Evolutionary conservation across 2,329 filamentous ascomycete species (phyloP), one percentile per base, ranked within the genome.

Genomic region (Xylaria arbuscula): DNA sequence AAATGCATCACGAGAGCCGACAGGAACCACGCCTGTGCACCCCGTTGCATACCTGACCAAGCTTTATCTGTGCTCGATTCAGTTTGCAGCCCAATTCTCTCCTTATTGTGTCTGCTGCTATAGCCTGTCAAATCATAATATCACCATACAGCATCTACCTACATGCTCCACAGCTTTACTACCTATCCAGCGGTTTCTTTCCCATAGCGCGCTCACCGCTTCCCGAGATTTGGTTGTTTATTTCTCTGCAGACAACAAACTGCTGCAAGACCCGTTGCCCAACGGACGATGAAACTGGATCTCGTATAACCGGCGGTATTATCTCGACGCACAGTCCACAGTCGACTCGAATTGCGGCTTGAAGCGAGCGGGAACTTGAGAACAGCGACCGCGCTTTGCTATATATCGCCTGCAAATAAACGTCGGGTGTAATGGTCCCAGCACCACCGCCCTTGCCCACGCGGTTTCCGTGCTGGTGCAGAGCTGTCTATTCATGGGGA

Each of bases 401-500:
- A 61, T 53, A 66, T 38, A 64, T 69, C 22, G 34, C 38, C 50
- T 22, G 19, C 51, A 15, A 56, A 47, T 47, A 34, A 64, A 50
- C 22, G 34, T 22, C 62, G 67, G 67, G 66, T 76, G 80, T 69
- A 58, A 89, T 89, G 87, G 83, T 83, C 70, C 83, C 84, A 62
- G 82, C 85, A 80, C 85, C 88, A 69, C 86, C 84, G 72, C 82
- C 86, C 76, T 82, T 96, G 72, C 94, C 93, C 13, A 89, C 87
- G 76, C 89, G 89, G 76, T 97, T 97, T 79, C 94, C 94, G 66
- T 97, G 93, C 82, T 97, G 93, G 93, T 94, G 92, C 79, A 89
- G 93, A 81, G 94, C 94, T 47, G 88, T 97, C 51, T 97, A 97
- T 80, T 97, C 93, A 19, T 97, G 93, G 92, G 93, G 93, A 80